These are phyloP conservation scores for Diaporthe velutina DNA, from an alignment of 2,329 filamentous ascomycete genomes.

Conservation along the genomic window DNA sequence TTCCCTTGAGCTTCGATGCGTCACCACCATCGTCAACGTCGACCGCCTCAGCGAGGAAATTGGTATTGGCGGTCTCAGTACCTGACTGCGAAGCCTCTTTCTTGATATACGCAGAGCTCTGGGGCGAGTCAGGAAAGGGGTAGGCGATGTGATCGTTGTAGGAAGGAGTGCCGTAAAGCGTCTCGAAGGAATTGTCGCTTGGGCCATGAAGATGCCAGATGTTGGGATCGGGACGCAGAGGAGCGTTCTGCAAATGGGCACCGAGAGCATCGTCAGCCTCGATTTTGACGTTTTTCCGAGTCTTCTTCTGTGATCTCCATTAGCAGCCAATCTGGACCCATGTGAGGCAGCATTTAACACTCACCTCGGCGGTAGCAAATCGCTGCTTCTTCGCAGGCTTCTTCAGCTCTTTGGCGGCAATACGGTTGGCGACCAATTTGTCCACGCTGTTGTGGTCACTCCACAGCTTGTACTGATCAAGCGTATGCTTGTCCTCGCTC, in stretches of 20 bases:
- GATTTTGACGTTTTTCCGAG: slow-evolving; percentile 17
- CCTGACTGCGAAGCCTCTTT: slow-evolving; percentile 45
- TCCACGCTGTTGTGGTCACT: slow-evolving; percentile 80
- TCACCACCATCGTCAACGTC: slow-evolving; percentile 49
- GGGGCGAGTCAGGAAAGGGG: slow-evolving; percentile 31
- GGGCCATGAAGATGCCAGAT: slow-evolving; percentile 26
- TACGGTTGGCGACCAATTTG: slow-evolving; percentile 80
- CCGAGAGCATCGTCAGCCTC: slow-evolving; percentile 7
- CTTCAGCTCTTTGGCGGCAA: slow-evolving; percentile 81
- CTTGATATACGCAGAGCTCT: slow-evolving; percentile 10
- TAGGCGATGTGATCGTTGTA: slow-evolving; percentile 20
- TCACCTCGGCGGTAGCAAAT: neutral
- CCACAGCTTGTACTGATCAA: slow-evolving; percentile 83
- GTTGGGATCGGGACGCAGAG: slow-evolving; percentile 4
- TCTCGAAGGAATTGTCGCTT: slow-evolving; percentile 7
- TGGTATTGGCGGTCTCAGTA: slow-evolving; percentile 31
- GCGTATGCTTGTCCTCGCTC: slow-evolving; percentile 70
- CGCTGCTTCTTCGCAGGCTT: slow-evolving; percentile 33
- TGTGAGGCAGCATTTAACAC: neutral
- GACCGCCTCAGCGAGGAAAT: slow-evolving; percentile 40
- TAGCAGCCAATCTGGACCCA: neutral
- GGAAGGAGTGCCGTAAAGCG: slow-evolving; percentile 20
- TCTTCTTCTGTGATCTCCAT: slow-evolving; percentile 19
- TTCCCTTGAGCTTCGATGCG: slow-evolving; percentile 72
- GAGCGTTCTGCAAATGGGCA: neutral